These are phyloP conservation scores for Clavispora fructus DNA, from an alignment of 805 yeast species.

Conservation along the genomic window DNA sequence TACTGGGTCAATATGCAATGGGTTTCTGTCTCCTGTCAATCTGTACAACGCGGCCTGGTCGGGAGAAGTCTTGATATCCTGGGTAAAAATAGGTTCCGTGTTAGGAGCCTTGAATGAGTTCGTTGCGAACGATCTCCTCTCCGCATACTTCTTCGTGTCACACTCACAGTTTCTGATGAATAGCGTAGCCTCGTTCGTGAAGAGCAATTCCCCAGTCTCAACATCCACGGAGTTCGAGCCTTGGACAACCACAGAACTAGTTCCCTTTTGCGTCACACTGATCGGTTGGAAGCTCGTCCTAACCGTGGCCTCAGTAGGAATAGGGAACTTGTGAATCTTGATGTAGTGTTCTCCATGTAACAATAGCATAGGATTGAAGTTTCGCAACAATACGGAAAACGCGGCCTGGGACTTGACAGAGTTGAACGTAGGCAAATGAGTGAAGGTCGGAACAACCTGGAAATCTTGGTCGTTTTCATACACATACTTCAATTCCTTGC, in stretches of 20 bases:
- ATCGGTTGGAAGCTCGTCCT: constrained; percentile 62
- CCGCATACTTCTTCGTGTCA: constrained; percentile 40
- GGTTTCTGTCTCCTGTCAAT: constrained; percentile 90
- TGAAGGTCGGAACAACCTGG: constrained; percentile 84
- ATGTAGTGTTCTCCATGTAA: constrained; percentile 95
- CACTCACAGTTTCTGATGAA: constrained; percentile 76
- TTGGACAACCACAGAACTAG: constrained; percentile 73
- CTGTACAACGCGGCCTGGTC: constrained; percentile 90
- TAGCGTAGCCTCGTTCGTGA: constrained; percentile 77
- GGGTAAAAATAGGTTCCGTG: constrained; percentile 60
- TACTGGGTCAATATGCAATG: constrained; percentile 88
- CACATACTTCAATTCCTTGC: constrained; percentile 68
- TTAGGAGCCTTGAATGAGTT: constrained; percentile 58
- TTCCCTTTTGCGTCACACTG: constrained; percentile 77
- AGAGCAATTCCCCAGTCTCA: constrained; percentile 61
- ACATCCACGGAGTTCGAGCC: constrained; percentile 68
- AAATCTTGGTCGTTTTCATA: constrained; percentile 76
- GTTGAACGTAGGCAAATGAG: constrained; percentile 81
- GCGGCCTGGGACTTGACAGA: constrained; percentile 53
- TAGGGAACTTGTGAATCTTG: constrained; percentile 67
- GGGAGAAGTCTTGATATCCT: constrained; percentile 49
- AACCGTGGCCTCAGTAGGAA: constrained; percentile 66
- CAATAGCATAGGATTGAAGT: constrained; percentile 84
- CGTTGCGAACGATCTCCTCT: constrained; percentile 57
- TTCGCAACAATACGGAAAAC: constrained; percentile 58